Evolutionary conservation across 2,329 filamentous ascomycete species (phyloP).

Genomic region (Saccharata proteae): DNA sequence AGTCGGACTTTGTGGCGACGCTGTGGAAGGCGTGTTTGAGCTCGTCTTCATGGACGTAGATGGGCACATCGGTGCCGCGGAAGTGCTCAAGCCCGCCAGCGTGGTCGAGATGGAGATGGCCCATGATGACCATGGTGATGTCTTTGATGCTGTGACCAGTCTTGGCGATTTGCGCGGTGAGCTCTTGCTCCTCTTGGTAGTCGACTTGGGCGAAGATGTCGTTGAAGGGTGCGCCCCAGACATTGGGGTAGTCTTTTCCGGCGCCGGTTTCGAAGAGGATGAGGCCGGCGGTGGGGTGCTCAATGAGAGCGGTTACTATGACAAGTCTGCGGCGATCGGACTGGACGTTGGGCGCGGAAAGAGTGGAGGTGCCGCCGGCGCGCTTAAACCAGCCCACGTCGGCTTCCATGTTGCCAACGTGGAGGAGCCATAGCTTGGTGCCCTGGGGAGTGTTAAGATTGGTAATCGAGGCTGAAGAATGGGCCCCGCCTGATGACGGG

Average conservation of each 20-base stretch:
- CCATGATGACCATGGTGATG: constrained; percentile 24
- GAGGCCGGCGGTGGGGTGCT: constrained; percentile 22
- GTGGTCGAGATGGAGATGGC: constrained; percentile 26
- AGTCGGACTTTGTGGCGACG: constrained; percentile 23
- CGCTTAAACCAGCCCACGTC: constrained; percentile 25
- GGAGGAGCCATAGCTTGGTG: constrained; percentile 25
- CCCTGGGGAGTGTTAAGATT: constrained; percentile 14
- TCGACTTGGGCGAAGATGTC: constrained; percentile 23
- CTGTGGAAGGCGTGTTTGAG: constrained; percentile 26
- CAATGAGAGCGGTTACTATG: constrained; percentile 17
- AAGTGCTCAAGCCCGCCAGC: constrained; percentile 24
- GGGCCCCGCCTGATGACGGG: neutral
- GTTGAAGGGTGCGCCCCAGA: constrained; percentile 17
- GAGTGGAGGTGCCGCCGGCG: constrained; percentile 16
- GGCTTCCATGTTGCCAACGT: constrained; percentile 23
- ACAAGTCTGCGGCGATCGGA: constrained; percentile 18
- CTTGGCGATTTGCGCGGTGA: constrained; percentile 15
- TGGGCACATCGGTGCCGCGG: constrained; percentile 20
- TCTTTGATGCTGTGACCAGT: constrained; percentile 24
- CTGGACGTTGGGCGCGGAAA: constrained; percentile 17
- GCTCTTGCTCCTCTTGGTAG: constrained; percentile 13
- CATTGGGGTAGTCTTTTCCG: constrained; percentile 20
- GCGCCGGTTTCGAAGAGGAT: constrained; percentile 25
- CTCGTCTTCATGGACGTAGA: constrained; percentile 26
- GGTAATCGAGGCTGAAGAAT: neutral